Base-by-base conservation (phyloP, 805 yeast species). In the Lachancea fermentati region DNA sequence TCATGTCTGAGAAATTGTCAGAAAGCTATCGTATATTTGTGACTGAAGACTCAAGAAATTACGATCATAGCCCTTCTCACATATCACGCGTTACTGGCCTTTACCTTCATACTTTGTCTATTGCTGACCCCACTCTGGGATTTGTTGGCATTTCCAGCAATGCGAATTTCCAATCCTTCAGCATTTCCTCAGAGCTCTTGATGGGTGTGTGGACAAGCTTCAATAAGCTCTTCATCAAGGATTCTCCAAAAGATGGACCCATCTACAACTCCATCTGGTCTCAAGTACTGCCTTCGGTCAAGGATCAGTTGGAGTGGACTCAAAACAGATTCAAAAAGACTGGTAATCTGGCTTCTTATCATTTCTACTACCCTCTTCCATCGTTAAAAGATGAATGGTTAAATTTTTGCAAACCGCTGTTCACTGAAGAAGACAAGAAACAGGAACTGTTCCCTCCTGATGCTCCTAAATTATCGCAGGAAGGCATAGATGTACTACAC, bases 21-120 rank as follows among this genome's bases (percentile, higher is more conserved):
- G 45, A 48, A 22, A 34, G 39, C 24, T 48, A 50, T 32, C 44
- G 40, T 30, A 46, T 50, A n/a, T 35, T 38, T 8, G 36, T 48
- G 7, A 44, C 54, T 5, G 41, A 49, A 6, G 51, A 50, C 29
- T 47, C 51, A 4, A 30, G 49, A 30, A 44, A 42, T 19, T 15
- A 25, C 6, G 48, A 41, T 24, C 17, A 32, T 9, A 19, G 30
- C n/a, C 47, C 54, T 6, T 50, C 54, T n/a, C 42, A 48, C 31
- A 31, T 48, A 14, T 50, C 54, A 11, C 54, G 74, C 41, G 62
- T 68, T 14, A 55, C 60, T 22, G 71, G 70, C 1, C 58, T 70
- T 2, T 71, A 69, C 51, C 67, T 70, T 43, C 77, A 75, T 48
- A 63, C 69, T 3, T 70, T 75, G 44, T 65, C 68, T 32, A 58